Conservation (phyloP, 2,329 filamentous ascomycete genomes). For the Polytolypa hystricis region DNA sequence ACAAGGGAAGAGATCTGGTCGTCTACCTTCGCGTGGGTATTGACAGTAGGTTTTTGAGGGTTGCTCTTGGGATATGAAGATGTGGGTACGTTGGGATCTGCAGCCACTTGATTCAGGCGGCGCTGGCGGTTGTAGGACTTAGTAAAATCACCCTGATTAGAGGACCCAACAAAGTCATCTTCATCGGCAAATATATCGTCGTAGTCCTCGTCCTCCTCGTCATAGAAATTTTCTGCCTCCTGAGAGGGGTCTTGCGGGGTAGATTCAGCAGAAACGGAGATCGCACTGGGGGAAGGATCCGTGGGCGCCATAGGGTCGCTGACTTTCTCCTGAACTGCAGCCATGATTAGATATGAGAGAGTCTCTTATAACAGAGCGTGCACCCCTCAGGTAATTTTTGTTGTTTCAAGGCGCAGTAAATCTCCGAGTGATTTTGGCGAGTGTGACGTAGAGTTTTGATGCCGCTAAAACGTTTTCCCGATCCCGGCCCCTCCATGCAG, state of each 20-base stretch:
- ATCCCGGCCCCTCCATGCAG: slow-evolving; percentile 1
- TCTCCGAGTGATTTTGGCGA: too few species aligned
- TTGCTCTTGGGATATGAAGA: slow-evolving; percentile 59
- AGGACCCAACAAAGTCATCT: slow-evolving; percentile 45
- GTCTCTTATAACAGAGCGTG: too few species aligned
- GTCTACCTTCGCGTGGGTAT: slow-evolving; percentile 68
- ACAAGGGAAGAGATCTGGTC: slow-evolving; percentile 80
- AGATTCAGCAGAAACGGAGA: background rate
- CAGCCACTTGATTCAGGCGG: slow-evolving; percentile 47
- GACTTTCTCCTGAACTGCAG: too few species aligned
- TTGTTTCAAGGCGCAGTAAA: too few species aligned
- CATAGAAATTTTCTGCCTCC: slow-evolving; percentile 35
- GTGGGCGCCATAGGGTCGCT: too few species aligned
- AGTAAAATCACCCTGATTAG: slow-evolving; percentile 57
- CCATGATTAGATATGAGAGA: too few species aligned
- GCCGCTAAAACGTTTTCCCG: slow-evolving; percentile 9
- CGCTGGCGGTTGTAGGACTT: slow-evolving; percentile 83
- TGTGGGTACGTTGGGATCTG: slow-evolving; percentile 40
- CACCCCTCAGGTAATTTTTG: slow-evolving; percentile 7
- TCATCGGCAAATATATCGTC: slow-evolving; percentile 47
- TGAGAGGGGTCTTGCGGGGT: slow-evolving; percentile 12
- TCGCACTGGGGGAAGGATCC: too few species aligned
- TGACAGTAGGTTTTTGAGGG: slow-evolving; percentile 65
- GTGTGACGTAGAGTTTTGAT: slow-evolving; percentile 8
- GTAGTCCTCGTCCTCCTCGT: slow-evolving; percentile 48